Evolutionary conservation across 805 yeast species (phyloP), one percentile per base, ranked within the genome.

Genomic region (Nakazawaea ernobii): DNA sequence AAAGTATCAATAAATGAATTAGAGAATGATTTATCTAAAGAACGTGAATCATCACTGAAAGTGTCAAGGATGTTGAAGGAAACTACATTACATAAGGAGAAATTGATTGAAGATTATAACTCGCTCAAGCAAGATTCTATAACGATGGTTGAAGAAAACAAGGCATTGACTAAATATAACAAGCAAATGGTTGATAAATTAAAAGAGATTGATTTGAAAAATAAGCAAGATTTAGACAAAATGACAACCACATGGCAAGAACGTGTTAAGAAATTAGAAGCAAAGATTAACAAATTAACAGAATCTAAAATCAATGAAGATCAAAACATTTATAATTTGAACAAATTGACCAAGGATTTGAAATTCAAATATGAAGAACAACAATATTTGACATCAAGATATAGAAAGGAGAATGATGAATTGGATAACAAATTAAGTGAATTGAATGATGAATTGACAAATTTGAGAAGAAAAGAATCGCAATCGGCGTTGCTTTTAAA

Each of bases 91-190:
- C 46, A 54, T 15, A 49, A 63, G 15, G 54, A 61, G 5, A 54
- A 58, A 5, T 55, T 66, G 46, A 58, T 54, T 20, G 48, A 54
- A 2, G 27, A 52, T 14, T 55, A 60, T 48, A 71, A 68, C 38
- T 60, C 60, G 11, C 67, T 74, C 46, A 75, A 80, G 50, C 75
- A 75, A 39, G 79, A 79, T 40, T 73, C 76, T 35, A 66, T 82
- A 48, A 78, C 80, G 43, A 62, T 81, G 4, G 65, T 70, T 24
- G 88, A 86, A 60, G 94, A 86, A 58, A 84, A 82, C 56, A 81
- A 80, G 55, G 75, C 84, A 1, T 59, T 85, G 38, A 77, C 75
- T 27, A 81, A 72, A 51, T 73, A 71, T 50, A 80, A 83, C 55
- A 63, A 64, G 32, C 79, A 80, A 42, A 62, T 85, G 52, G 71